Conservation (phyloP, 257 asterid genomes). For the Catharanthus roseus region DNA sequence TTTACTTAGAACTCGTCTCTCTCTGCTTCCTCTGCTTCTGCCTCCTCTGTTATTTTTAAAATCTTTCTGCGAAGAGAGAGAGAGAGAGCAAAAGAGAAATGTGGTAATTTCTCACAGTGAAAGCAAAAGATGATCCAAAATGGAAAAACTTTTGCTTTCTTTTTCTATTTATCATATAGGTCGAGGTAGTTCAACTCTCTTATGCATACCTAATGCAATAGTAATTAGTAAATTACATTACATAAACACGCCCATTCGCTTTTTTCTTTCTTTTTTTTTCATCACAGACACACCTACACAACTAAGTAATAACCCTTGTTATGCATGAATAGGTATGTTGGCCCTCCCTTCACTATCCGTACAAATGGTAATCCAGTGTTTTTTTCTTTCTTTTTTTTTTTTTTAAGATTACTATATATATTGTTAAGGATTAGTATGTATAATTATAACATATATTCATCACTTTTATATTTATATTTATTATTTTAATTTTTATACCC, state of each 20-base stretch:
- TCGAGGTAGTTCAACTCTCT: neutral
- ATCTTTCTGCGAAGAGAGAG: constrained; percentile 5
- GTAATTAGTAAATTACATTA: too few species aligned
- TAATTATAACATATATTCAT: too few species aligned
- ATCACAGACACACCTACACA: neutral
- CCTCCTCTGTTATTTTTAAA: neutral
- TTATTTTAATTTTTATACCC: too few species aligned
- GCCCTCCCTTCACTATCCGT: neutral
- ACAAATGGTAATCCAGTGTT: neutral
- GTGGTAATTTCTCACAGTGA: neutral
- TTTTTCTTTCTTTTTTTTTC: neutral
- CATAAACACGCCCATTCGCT: too few species aligned
- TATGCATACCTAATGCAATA: neutral
- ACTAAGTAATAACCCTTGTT: too few species aligned
- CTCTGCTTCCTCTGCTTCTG: neutral
- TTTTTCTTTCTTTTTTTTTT: too few species aligned
- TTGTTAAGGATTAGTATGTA: too few species aligned
- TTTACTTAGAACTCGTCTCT: too few species aligned
- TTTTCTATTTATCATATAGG: neutral
- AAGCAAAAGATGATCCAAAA: constrained; percentile 1
- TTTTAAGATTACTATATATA: too few species aligned
- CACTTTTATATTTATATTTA: too few species aligned
- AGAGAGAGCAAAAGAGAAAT: neutral
- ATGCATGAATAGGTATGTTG: neutral
- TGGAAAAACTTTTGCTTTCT: neutral